Evolutionary conservation across 2,329 filamentous ascomycete species (phyloP).

Genomic region (Colletotrichum sp.): DNA sequence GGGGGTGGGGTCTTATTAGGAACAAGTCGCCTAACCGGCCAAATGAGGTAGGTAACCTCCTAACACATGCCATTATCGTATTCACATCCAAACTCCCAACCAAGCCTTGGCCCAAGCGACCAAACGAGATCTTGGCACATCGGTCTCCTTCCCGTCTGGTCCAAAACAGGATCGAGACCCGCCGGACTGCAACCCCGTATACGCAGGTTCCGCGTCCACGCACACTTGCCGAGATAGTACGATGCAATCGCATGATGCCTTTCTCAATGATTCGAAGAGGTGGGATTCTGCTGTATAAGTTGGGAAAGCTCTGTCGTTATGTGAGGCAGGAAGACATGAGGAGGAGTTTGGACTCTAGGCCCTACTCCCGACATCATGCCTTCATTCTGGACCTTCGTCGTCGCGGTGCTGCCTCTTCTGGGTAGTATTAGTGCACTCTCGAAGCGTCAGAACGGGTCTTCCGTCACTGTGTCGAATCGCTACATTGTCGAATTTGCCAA

Average conservation of each 20-base stretch:
- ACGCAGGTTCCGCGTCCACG: neutral
- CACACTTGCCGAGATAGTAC: neutral
- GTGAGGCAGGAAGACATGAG: neutral
- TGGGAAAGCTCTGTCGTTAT: too few relatives aligned
- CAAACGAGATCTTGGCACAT: neutral
- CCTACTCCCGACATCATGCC: neutral
- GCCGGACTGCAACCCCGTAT: neutral
- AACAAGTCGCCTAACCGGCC: neutral
- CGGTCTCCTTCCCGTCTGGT: neutral
- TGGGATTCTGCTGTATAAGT: neutral
- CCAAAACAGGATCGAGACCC: neutral
- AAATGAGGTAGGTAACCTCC: neutral
- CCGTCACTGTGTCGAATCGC: neutral
- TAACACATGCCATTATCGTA: neutral
- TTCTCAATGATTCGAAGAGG: neutral
- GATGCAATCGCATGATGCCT: neutral
- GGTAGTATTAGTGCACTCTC: neutral
- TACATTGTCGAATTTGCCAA: conserved; percentile 17
- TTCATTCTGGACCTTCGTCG: neutral
- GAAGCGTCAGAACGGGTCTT: neutral
- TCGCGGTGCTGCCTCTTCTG: neutral
- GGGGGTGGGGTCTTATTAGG: too few relatives aligned
- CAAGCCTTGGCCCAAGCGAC: neutral
- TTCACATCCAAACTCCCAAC: neutral
- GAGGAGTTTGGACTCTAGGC: rapidly evolving